A percentile compares a stretch with the other conserved stretches of the same genome.
These are phyloP conservation scores for Ceratobasidium sp. DNA, from an alignment of 1,284 basidiomycete genomes.

Conservation along the genomic window DNA sequence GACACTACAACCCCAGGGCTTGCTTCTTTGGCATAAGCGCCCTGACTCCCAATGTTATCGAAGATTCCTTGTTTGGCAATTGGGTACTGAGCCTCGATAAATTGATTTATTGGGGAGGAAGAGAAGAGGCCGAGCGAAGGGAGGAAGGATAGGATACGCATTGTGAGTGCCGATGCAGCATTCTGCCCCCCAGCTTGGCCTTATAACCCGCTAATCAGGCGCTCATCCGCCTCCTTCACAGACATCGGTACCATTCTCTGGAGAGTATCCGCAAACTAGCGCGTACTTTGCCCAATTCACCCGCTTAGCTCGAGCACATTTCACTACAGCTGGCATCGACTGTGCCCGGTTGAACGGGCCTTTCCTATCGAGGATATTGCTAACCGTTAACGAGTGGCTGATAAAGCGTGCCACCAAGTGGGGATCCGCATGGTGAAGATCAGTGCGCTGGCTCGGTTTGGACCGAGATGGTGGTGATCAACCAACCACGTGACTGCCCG, in stretches of 20 bases:
- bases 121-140: background rate
- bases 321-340: background rate
- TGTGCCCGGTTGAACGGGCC: background rate
- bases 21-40: slow-evolving; percentile 20
- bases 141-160: slow-evolving; percentile 9
- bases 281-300: background rate
- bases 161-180: background rate
- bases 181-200: background rate
- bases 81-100: slow-evolving; percentile 21
- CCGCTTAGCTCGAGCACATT: background rate
- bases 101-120: background rate
- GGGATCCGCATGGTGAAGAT: slow-evolving; percentile 5
- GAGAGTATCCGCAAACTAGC: background rate
- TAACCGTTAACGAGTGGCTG: background rate
- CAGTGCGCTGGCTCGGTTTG: background rate
- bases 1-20: slow-evolving; percentile 19
- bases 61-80: slow-evolving; percentile 16
- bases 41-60: slow-evolving; percentile 30
- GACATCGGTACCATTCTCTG: background rate
- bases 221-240: background rate
- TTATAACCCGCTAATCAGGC: background rate
- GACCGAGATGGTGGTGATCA: background rate
- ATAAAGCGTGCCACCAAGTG: background rate
- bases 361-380: background rate
- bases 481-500: background rate